Base-by-base conservation (phyloP, 2,329 filamentous ascomycete genomes). In the Conoideocrella luteorostrata region DNA sequence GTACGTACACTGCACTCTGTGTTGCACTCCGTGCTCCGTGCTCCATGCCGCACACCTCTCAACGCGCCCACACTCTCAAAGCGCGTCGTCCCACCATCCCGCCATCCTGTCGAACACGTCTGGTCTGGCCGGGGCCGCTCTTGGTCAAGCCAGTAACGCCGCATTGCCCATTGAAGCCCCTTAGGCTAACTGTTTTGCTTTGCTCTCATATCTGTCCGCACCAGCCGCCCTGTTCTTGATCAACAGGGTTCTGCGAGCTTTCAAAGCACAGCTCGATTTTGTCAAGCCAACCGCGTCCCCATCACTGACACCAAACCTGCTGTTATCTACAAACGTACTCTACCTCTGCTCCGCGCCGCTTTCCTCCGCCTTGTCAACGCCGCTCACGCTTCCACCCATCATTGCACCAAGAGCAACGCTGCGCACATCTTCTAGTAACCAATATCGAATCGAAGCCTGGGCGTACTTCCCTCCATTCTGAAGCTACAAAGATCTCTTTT, bases 21-120 rank as follows among this genome's bases (percentile, higher is more conserved):
- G n/a, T n/a, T n/a, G n/a, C n/a, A n/a, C n/a, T n/a, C n/a, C n/a
- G n/a, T n/a, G n/a, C n/a, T n/a, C n/a, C n/a, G n/a, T n/a, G n/a
- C n/a, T n/a, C n/a, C n/a, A n/a, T n/a, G n/a, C n/a, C n/a, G n/a
- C n/a, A n/a, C n/a, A 54, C 52, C 57, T 55, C 57, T 60, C 55
- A 59, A 60, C 57, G 57, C 57, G 57, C 37, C 51, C 46, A 39
- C 46, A 44, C 41, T 47, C 50, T 43, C 48, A 47, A 50, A 56
- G 55, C 57, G 57, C 57, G 57, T n/a, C n/a, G n/a, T 59, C 54
- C 50, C 39, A 20, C 46, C 35, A 34, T 43, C 18, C 17, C 32
- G 33, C 33, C 12, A 21, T 26, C 20, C 38, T 18, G n/a, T n/a
- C 32, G 5, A 29, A 28, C 37, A 28, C 33, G 21, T 18, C 43